Evolutionary conservation across 805 yeast genomes (phyloP), one percentile per base, ranked within the genome.

Genomic region (Metschnikowia sp.): DNA sequence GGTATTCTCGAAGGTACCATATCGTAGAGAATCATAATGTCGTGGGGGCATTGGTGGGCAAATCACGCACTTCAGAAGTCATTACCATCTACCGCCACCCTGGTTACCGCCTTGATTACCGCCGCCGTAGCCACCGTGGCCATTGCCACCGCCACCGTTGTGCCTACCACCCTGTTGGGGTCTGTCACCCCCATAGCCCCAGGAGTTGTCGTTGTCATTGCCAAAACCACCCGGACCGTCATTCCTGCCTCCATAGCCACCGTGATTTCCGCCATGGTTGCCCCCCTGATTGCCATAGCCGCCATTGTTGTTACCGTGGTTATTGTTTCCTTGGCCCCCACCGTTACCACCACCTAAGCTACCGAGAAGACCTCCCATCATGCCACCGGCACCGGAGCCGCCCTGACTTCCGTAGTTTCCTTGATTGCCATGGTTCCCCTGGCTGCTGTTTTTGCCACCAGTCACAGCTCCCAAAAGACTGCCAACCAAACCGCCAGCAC

Each of bases 361-460:
- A n/a, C 62, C 56, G 10, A 64, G 55, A 29, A 61, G 55, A 31
- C 62, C 33, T 13, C 62, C 53, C 19, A 64, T 59, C 36, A 58
- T 51, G 37, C 62, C 68, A 32, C 61, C 62, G n/a, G 38, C 32
- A n/a, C 43, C 34, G 32, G 35, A 28, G 36, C 36, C 13, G 32
- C 49, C 53, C 59, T 71, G 74, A 47, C 50, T 50, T 19, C 44
- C 41, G 26, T 37, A 30, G 35, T 37, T 13, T 45, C 44, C 39
- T 10, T 31, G 33, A 32, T 37, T 13, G 35, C 62, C 61, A 36
- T 51, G 57, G 35, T 40, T 66, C 42, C 44, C 39, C 10, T 31
- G 33, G 41, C 32, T 13, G 34, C 42, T 66, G 18, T 77, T 81
- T 59, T 65, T 63, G 22, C 61, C 58, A 36, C 61, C 63, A 35